Conservation (phyloP, 1,284 basidiomycete genomes). For the Cutaneotrichosporon cyanovorans region DNA sequence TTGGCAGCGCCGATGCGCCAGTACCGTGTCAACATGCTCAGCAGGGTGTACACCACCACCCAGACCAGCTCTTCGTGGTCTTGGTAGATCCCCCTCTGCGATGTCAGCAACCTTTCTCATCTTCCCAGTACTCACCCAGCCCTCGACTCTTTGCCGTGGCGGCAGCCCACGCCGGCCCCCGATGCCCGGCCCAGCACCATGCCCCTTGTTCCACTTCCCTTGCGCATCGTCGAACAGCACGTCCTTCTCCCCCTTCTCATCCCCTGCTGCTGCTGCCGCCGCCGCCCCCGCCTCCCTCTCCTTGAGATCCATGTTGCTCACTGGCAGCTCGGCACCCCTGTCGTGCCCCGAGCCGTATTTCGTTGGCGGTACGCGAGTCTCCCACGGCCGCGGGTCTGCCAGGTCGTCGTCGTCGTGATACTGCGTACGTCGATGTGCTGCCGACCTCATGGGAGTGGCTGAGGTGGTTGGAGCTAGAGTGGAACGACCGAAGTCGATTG, state of each 20-base stretch:
- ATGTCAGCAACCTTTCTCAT: background rate
- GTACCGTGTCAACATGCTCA: constrained; percentile 89
- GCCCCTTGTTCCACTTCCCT: constrained; percentile 42
- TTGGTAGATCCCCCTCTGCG: constrained; percentile 64
- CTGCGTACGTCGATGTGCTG: constrained; percentile 17
- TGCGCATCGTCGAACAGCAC: constrained; percentile 25
- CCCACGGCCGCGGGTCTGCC: constrained; percentile 40
- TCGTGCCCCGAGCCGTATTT: constrained; percentile 28
- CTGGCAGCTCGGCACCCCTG: constrained; percentile 11
- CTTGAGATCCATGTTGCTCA: constrained; percentile 15
- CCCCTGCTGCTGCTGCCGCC: background rate
- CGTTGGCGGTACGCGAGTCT: constrained; percentile 27
- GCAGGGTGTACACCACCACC: constrained; percentile 78
- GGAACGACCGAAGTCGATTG: no score
- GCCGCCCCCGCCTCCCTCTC: background rate
- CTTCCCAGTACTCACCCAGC: constrained; percentile 30
- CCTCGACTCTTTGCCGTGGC: constrained; percentile 32
- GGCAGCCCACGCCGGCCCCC: constrained; percentile 37
- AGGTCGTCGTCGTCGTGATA: constrained; percentile 30
- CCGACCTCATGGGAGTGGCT: constrained; percentile 16
- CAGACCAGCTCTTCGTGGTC: constrained; percentile 78
- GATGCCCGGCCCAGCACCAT: constrained; percentile 36
- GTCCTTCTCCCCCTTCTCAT: constrained; percentile 1
- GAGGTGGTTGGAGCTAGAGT: no score
- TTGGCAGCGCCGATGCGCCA: constrained; percentile 85